Conservation (phyloP, 2,329 filamentous ascomycete species). For the Fusarium foetens region DNA sequence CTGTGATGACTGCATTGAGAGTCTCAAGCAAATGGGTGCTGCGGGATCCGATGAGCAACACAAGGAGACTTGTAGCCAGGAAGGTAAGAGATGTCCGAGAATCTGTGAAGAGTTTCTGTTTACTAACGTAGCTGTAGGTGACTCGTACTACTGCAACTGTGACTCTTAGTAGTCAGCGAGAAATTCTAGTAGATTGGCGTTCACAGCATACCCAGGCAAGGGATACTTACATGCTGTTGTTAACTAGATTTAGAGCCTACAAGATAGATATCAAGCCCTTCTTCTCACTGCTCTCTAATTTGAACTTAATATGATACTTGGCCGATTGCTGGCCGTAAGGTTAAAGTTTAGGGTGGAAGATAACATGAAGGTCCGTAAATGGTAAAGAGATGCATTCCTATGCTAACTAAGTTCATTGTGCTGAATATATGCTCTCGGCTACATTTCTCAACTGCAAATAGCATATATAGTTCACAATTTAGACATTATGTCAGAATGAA, state of each 20-base stretch:
- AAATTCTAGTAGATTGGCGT: background rate
- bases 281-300: no score
- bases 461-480: no score
- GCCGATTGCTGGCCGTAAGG: background rate
- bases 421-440: background rate
- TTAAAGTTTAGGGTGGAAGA: background rate
- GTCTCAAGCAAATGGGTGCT: background rate
- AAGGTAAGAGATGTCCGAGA: background rate
- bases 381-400: accelerated
- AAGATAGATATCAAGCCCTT: background rate
- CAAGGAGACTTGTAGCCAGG: background rate
- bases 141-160: background rate
- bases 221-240: background rate
- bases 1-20: background rate
- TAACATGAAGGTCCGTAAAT: background rate
- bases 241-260: background rate
- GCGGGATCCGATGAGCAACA: background rate
- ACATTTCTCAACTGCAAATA: background rate
- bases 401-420: background rate
- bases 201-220: accelerated
- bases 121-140: accelerated
- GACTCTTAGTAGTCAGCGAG: background rate
- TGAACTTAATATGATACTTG: background rate
- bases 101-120: accelerated
- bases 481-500: background rate